Evolutionary conservation across 2,329 filamentous ascomycete species (phyloP).

Genomic region (Epicoccum sorghinum): DNA sequence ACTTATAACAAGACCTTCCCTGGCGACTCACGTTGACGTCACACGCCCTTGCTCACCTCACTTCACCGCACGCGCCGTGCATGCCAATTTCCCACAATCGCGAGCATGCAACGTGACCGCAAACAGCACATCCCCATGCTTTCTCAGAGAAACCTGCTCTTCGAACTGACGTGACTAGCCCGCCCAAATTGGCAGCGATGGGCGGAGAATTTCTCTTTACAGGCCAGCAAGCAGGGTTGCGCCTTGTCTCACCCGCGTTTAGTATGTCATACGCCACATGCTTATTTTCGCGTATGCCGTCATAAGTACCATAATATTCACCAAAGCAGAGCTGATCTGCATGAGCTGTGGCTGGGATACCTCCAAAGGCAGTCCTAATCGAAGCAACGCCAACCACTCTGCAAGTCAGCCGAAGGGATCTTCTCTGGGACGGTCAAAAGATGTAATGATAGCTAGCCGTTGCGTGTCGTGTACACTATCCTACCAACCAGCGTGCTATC

Average conservation of each 20-base stretch:
- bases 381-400: slow-evolving; percentile 3
- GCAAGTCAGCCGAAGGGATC: slow-evolving; percentile 14
- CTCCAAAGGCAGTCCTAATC: background rate
- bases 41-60: slow-evolving; percentile 13
- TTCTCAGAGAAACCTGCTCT: slow-evolving; percentile 16
- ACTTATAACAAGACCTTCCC: slow-evolving; percentile 15
- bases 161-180: slow-evolving; percentile 11
- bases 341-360: slow-evolving; percentile 13
- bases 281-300: slow-evolving; percentile 14
- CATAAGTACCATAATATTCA: slow-evolving; percentile 7
- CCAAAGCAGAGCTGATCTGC: slow-evolving; percentile 4
- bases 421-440: background rate
- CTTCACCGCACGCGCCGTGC: slow-evolving; percentile 11
- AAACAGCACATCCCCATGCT: slow-evolving; percentile 15
- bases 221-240: slow-evolving; percentile 7
- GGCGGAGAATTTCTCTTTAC: slow-evolving; percentile 7
- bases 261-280: slow-evolving; percentile 15
- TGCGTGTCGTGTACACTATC: slow-evolving; percentile 12
- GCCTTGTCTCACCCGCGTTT: slow-evolving; percentile 14
- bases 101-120: slow-evolving; percentile 14
- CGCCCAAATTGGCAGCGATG: slow-evolving; percentile 14
- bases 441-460: slow-evolving; percentile 16
- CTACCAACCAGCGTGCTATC: slow-evolving; percentile 8
- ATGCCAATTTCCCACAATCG: slow-evolving; percentile 11
- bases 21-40: slow-evolving; percentile 7